These are phyloP conservation scores for Aschersonia sp. DNA, from an alignment of 2,329 filamentous ascomycete species.

Conservation along the genomic window DNA sequence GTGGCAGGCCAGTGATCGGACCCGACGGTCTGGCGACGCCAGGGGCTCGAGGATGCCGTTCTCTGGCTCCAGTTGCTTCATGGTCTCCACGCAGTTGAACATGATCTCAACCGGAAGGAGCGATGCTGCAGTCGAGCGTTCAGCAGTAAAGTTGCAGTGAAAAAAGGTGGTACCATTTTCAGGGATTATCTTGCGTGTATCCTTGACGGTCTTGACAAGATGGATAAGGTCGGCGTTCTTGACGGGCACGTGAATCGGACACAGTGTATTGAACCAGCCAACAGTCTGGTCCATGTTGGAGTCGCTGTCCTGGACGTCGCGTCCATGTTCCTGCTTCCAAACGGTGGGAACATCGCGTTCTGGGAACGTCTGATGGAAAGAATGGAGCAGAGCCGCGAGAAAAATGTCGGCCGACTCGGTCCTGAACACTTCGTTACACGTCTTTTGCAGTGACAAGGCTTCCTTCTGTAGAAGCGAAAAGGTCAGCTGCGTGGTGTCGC, in stretches of 20 bases:
- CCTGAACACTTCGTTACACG: constrained; percentile 29
- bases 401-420: constrained; percentile 40
- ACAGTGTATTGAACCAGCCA: constrained; percentile 45
- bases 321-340: constrained; percentile 39
- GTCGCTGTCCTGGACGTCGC: constrained; percentile 26
- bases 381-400: constrained; percentile 36
- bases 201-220: constrained; percentile 38
- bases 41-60: constrained; percentile 35
- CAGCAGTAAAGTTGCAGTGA: constrained; percentile 24
- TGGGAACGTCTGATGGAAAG: constrained; percentile 39
- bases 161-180: constrained; percentile 35
- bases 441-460: constrained; percentile 25
- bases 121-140: constrained; percentile 17
- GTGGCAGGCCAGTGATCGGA: constrained; percentile 25
- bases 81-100: constrained; percentile 39
- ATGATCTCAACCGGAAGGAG: constrained; percentile 39
- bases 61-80: constrained; percentile 30
- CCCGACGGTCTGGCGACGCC: constrained; percentile 21
- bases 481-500: constrained; percentile 23
- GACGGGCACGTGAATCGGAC: constrained; percentile 30
- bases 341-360: constrained; percentile 35
- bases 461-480: constrained; percentile 29
- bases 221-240: constrained; percentile 34
- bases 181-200: constrained; percentile 28
- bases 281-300: constrained; percentile 41